These are phyloP conservation scores for Persicaria maculosa DNA, from an alignment of 148 eudicot species.

Conservation along the genomic window DNA sequence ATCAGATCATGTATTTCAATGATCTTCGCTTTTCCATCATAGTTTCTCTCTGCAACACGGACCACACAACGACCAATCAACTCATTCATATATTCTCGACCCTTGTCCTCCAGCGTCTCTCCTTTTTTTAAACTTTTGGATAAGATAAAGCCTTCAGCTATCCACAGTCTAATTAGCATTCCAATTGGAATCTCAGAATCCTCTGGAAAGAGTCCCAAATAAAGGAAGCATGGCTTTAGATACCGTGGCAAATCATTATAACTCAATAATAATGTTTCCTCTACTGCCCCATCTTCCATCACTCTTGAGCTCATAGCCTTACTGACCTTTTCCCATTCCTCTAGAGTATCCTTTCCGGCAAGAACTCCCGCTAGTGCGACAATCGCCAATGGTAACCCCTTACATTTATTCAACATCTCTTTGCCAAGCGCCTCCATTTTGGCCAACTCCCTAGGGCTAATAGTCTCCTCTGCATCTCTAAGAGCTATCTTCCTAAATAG, in stretches of 20 bases:
- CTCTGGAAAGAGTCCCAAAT: conserved; percentile 22
- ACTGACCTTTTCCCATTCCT: conserved; percentile 18
- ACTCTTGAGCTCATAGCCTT: conserved; percentile 11
- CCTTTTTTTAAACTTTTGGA: not conserved
- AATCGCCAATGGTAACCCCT: conserved; percentile 18
- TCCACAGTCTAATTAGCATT: conserved; percentile 16
- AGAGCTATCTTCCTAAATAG: conserved; percentile 19
- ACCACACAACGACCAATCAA: conserved; percentile 19
- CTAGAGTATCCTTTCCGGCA: conserved; percentile 15
- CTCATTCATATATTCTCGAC: conserved; percentile 10
- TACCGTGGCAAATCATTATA: conserved; percentile 19
- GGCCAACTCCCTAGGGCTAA: too few relatives aligned
- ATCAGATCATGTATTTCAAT: conserved; percentile 15
- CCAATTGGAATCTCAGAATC: conserved; percentile 14
- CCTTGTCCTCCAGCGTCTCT: conserved; percentile 16
- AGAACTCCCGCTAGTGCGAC: conserved; percentile 21
- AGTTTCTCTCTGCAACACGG: not conserved
- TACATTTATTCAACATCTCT: conserved; percentile 21
- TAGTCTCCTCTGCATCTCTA: not conserved
- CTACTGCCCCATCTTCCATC: conserved; percentile 6
- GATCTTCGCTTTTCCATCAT: conserved; percentile 7
- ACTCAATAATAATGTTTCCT: conserved; percentile 17
- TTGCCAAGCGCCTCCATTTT: conserved; percentile 14
- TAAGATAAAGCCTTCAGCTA: conserved; percentile 25
- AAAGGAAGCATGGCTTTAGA: conserved; percentile 23